Conservation (phyloP, 1,284 basidiomycete species). For the Trametes sp. region DNA sequence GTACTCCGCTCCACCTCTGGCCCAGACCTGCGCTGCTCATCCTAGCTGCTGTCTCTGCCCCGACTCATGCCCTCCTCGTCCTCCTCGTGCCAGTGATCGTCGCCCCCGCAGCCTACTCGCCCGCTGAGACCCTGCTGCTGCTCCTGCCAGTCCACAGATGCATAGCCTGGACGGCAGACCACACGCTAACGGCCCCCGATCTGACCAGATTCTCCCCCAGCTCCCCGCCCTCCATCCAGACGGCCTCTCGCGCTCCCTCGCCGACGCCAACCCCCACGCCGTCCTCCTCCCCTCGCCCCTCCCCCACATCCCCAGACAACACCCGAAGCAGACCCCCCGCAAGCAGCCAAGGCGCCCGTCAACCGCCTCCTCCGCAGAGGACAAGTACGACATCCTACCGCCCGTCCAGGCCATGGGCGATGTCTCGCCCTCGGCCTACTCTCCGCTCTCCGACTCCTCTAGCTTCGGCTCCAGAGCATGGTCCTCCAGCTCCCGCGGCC, state of each 20-base stretch:
- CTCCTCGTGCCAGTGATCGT: background rate
- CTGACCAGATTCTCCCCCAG: constrained; percentile 32
- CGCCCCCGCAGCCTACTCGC: background rate
- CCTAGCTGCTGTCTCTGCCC: background rate
- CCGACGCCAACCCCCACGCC: constrained; percentile 28
- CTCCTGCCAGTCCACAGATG: background rate
- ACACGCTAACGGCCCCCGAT: constrained; percentile 26
- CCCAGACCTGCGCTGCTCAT: background rate
- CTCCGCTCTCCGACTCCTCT: constrained; percentile 16
- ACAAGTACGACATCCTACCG: constrained; percentile 37
- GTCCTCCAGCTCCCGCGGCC: constrained; percentile 18
- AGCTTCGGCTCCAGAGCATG: background rate
- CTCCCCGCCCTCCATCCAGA: constrained; percentile 29
- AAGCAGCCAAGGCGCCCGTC: constrained; percentile 50
- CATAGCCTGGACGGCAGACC: constrained; percentile 22
- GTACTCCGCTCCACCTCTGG: background rate
- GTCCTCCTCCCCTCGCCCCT: constrained; percentile 30
- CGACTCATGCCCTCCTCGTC: background rate
- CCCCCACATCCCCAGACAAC: constrained; percentile 32
- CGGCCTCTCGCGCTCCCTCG: constrained; percentile 33
- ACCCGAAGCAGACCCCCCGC: constrained; percentile 13
- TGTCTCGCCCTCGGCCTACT: constrained; percentile 24
- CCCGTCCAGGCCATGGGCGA: constrained; percentile 35
- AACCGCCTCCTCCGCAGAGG: constrained; percentile 47
- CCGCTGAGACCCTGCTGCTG: background rate